Conservation (phyloP, 345 rosid species). For the Camelina sativa region DNA sequence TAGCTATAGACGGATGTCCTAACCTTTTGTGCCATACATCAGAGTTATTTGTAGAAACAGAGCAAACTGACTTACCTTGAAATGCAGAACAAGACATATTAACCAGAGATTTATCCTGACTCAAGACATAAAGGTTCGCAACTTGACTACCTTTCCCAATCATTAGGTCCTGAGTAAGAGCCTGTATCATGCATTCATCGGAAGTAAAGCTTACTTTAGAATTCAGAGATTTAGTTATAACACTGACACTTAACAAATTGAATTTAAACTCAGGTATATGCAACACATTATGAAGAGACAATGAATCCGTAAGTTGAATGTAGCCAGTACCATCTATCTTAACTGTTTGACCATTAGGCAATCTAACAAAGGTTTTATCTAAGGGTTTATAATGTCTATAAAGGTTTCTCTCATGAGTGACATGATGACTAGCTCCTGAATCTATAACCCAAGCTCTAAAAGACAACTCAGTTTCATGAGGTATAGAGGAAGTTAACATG, state of each 20-base stretch:
- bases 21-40: background rate
- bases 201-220: background rate
- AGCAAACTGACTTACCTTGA: background rate
- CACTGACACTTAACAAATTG: background rate
- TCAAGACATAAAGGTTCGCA: background rate
- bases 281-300: background rate
- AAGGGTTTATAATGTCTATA: too few relatives aligned
- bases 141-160: slow-evolving; percentile 1
- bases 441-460: too few relatives aligned
- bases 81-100: background rate
- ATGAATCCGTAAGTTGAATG: too few relatives aligned
- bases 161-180: background rate
- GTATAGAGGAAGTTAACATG: too few relatives aligned
- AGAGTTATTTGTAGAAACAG: background rate
- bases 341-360: too few relatives aligned
- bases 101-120: background rate
- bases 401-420: too few relatives aligned
- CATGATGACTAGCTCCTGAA: too few relatives aligned
- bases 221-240: background rate
- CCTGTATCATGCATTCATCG: background rate
- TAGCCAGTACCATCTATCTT: too few relatives aligned
- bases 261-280: background rate
- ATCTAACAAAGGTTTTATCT: too few relatives aligned
- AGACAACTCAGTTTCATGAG: too few relatives aligned
- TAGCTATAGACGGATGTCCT: background rate